Base-by-base conservation (phyloP, 352 stramenopile species). In the Peronospora farinosa region DNA sequence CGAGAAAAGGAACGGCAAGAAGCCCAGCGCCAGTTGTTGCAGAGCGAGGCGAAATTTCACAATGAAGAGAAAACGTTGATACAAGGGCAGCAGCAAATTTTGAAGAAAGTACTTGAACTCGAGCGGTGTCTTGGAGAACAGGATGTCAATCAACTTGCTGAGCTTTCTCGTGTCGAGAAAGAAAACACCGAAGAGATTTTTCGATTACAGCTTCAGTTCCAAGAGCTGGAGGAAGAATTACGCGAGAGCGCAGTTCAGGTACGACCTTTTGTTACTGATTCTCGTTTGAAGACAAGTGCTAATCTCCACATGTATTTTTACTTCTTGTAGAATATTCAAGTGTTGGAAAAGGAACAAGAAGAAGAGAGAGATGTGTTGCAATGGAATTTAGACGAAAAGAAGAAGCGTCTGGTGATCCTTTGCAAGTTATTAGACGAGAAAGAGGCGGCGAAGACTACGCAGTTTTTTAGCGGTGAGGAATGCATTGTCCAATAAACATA, bases 1-100 rank as follows among this genome's bases (percentile, higher is more conserved):
- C 69, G 67, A 19, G 70, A 84, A 15, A 75, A 57, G 19, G 72
- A 80, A 53, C 67, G 64, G 1, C 51, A 79, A 41, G 65, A 71
- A 47, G 69, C 72, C 35, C 70, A 71, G 9, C 65, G 65, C 0
- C 74, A 84, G 50, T 31, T 86, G 41, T 45, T 88, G 36, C 72
- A 88, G 45, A 84, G 57, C 16, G 74, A 87, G 40, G 72, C 65
- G 19, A 77, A 69, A 13, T 85, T 86, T 40, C 70, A 90, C 49
- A 67, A 72, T 23, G 74, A 90, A 66, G 76, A 87, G 52, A 78
- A 79, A 21, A 67, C 57, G 6, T 61, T 90, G n/a, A 42, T 90
- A 7, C 60, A 82, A 49, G 63, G 65, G 1, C 78, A 87, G 43
- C 78, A 88, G 38, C 40, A 83, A 27, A 49, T 80, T 35, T 41